Base-by-base conservation (phyloP, 768 basidiomycete species). In the Calocybe indica region DNA sequence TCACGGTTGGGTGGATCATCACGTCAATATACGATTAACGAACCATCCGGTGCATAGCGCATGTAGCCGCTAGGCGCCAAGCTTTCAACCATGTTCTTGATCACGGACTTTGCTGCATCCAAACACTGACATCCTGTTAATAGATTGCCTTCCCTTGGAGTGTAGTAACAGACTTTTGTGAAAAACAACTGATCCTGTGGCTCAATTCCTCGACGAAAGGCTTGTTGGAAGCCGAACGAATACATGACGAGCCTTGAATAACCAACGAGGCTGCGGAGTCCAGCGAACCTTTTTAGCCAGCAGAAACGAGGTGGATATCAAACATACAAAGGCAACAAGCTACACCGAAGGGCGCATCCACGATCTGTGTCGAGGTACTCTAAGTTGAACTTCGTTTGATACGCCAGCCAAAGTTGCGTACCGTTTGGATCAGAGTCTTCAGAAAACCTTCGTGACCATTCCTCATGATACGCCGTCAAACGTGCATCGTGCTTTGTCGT, bases 171-270 rank as follows among this genome's bases (percentile, higher is more conserved):
- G 30, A 83, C 88, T 72, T 81, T 84, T 46, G 70, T 76, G 52
- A 89, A 81, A 62, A 85, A 85, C 14, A 88, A 58, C 12, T 79
- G 63, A 60, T 88, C 85, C 1, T 73, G 74, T 1, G 71, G 63
- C 51, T 80, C 72, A 29, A 87, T 74, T 1, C 86, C 85, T 6
- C 83, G 77, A 53, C 83, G 78, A 62, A 79, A 88, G 1, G 87
- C 87, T 55, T 89, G 83, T 53, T 91, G 88, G 67, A 90, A 90
- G 5, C 85, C 88, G 55, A 91, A 90, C 0, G 88, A 90, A 58
- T 79, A 88, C 85, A 90, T 88, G 42, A 91, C 88, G 8, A 91
- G 78, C 11, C 88, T 74, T 33, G 85, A 85, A 56, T 90, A 91
- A 29, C 71, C 78, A 48, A 85, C 82, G 38, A 87, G 72, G 74